Conservation (phyloP, 306 rosid species). For the Lathyrus tuberosus region DNA sequence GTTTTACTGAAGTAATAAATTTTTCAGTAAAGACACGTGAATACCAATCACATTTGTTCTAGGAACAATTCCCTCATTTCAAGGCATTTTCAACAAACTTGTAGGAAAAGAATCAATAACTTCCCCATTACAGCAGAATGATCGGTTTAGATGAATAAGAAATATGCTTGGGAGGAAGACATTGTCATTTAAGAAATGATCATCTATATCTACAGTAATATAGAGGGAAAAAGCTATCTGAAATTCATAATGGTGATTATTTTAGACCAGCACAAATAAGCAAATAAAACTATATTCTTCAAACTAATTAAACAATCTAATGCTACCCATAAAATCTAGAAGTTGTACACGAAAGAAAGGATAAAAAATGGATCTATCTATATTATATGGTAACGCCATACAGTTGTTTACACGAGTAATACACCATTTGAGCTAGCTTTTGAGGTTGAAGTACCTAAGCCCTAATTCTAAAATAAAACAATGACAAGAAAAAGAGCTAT, state of each 20-base stretch:
- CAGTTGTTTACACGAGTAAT: slow-evolving; percentile 1
- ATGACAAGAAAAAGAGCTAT: slow-evolving; percentile 9
- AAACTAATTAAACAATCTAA: slow-evolving; percentile 7
- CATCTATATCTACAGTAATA: too few species aligned
- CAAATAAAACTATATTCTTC: background rate
- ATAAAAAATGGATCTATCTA: slow-evolving; percentile 14
- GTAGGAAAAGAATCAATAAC: slow-evolving; percentile 12
- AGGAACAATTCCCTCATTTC: background rate
- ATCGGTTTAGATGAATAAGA: slow-evolving; percentile 16
- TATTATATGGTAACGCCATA: background rate
- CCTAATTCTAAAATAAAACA: slow-evolving; percentile 10
- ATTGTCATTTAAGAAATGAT: too few species aligned
- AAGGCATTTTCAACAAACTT: background rate
- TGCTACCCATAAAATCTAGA: background rate
- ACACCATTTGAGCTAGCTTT: slow-evolving; percentile 4
- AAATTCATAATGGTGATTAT: background rate
- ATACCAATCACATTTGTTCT: background rate
- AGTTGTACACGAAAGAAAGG: slow-evolving; percentile 23
- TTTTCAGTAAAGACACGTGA: too few species aligned
- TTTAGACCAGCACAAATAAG: slow-evolving; percentile 20
- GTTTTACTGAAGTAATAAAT: too few species aligned
- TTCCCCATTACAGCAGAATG: background rate
- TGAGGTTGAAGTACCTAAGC: background rate
- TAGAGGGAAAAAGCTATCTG: too few species aligned
- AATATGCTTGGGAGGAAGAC: background rate